Evolutionary conservation across 1,139 yeast genomes (phyloP).

Genomic region (Arxiozyma telluris): DNA sequence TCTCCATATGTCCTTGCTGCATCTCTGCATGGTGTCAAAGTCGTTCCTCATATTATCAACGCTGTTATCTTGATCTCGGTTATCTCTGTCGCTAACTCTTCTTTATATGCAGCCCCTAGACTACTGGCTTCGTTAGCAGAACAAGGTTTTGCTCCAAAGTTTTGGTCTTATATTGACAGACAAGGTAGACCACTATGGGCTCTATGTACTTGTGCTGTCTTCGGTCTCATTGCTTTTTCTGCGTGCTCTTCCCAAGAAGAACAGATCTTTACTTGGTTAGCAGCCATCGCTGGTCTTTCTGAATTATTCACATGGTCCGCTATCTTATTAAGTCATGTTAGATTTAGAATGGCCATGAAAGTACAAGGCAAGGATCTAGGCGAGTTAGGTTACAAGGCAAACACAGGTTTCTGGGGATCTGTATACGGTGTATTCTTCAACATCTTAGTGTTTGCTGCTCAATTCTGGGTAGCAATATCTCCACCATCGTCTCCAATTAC

Average conservation of each 20-base stretch:
- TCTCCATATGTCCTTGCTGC: slow-evolving; percentile 69
- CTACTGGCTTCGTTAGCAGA: slow-evolving; percentile 72
- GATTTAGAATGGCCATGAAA: slow-evolving; percentile 66
- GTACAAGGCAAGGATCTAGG: slow-evolving; percentile 54
- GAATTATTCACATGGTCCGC: slow-evolving; percentile 77
- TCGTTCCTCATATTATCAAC: slow-evolving; percentile 60
- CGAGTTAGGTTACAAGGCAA: slow-evolving; percentile 62
- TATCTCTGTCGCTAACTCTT: slow-evolving; percentile 63
- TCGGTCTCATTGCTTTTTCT: slow-evolving; percentile 69
- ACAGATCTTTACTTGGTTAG: slow-evolving; percentile 63
- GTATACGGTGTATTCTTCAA: slow-evolving; percentile 51
- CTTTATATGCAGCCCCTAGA: slow-evolving; percentile 69
- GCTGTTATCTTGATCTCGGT: slow-evolving; percentile 64
- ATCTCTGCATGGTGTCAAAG: slow-evolving; percentile 57
- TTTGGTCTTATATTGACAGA: slow-evolving; percentile 44
- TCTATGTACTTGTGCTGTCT: slow-evolving; percentile 54
- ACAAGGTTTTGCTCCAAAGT: slow-evolving; percentile 59
- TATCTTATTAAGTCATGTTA: slow-evolving; percentile 60
- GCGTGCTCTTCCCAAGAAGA: slow-evolving; percentile 52
- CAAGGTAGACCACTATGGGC: slow-evolving; percentile 54
- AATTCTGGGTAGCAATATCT: slow-evolving; percentile 68
- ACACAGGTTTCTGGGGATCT: slow-evolving; percentile 64
- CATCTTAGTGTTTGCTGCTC: slow-evolving; percentile 58
- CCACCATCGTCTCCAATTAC: slow-evolving; percentile 41
- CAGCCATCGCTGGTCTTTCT: slow-evolving; percentile 73